Base-by-base conservation (phyloP, 257 asterid genomes). In the Jacaranda copaia region DNA sequence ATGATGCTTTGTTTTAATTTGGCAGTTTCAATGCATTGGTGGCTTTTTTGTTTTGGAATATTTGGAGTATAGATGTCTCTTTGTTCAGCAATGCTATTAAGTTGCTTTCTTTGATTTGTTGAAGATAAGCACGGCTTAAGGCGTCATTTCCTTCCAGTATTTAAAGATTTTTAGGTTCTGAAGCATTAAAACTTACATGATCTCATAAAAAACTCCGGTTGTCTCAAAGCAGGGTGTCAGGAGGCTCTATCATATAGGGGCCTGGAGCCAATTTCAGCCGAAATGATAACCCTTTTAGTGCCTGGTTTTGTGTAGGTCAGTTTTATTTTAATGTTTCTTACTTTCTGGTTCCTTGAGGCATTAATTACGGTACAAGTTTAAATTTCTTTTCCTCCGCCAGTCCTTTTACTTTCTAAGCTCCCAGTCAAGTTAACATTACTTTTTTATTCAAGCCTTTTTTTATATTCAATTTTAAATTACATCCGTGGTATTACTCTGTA, bases 161-260 rank as follows among this genome's bases (percentile, higher is more conserved):
- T 84, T 83, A 70, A 55, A 77, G 70, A 75, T 16, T 73, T 80
- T 73, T 75, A 56, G 87, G 87, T 73, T 79, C 62, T 83, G 77
- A 82, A 81, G 55, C 75, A 72, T 84, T 86, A 80, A 87, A 84
- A 78, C 78, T 63, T 76, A 83, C 86, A 76, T 79, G 87, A 84
- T 81, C 96, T 91, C 89, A 88, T 91, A 84, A 84, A 80, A 75
- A 84, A 87, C 85, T 88, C 77, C 92, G 90, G 84, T 90, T 94
- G 97, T 90, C 93, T 92, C 93, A 87, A 90, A 93, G 90, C 98
- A 92, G 98, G 98, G 95, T 85, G 86, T 85, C 85, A 65, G 92
- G 93, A 86, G 94, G 96, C 94, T 90, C 96, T 84, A 82, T 85
- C 90, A 85, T 92, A 84, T 90, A 86, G 81, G 90, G 92, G 91